A percentile compares a stretch with the other conserved stretches of the same genome.
These are phyloP conservation scores for Coemansia sp. DNA, from an alignment of 192 early-diverging fungal species.

Conservation along the genomic window DNA sequence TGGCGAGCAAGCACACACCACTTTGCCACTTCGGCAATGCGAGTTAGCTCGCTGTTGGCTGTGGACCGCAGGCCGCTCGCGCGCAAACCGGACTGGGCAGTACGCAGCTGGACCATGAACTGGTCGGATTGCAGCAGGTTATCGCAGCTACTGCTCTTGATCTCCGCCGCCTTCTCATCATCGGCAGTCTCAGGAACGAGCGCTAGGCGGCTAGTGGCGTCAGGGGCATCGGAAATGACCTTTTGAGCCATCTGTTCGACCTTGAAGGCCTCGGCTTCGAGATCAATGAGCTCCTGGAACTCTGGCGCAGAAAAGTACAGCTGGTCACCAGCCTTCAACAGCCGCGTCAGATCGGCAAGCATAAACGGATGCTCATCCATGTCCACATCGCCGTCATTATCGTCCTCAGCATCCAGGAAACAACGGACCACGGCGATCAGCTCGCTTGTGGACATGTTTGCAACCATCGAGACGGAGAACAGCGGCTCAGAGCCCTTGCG, in stretches of 20 bases:
- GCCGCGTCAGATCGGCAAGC: conserved; percentile 18
- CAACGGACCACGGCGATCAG: conserved; percentile 22
- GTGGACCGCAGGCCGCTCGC: conserved; percentile 13
- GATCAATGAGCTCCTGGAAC: conserved; percentile 43
- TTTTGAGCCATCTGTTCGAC: conserved; percentile 10
- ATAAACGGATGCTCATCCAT: conserved; percentile 9
- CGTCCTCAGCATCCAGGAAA: conserved; percentile 12
- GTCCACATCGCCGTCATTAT: background rate
- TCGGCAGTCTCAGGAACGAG: background rate
- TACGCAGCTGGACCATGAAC: conserved; percentile 2
- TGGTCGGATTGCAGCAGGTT: conserved; percentile 1
- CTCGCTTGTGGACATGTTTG: conserved; percentile 14
- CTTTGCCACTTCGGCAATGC: conserved; percentile 1
- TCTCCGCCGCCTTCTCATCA: background rate
- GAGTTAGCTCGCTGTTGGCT: conserved; percentile 1
- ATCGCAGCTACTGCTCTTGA: background rate
- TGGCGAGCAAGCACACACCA: conserved; percentile 17
- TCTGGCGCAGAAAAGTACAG: conserved; percentile 46
- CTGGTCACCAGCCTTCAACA: conserved; percentile 39
- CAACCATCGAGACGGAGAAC: conserved; percentile 22
- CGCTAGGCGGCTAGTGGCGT: conserved; percentile 11
- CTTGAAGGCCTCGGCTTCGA: conserved; percentile 22
- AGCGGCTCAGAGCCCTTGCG: background rate
- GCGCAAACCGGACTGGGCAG: background rate
- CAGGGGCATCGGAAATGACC: background rate